Evolutionary conservation across 225 moss, liverwort and hornwort species (phyloP), one percentile per base, ranked within the genome.

Genomic region (Pleurozium schreberi): DNA sequence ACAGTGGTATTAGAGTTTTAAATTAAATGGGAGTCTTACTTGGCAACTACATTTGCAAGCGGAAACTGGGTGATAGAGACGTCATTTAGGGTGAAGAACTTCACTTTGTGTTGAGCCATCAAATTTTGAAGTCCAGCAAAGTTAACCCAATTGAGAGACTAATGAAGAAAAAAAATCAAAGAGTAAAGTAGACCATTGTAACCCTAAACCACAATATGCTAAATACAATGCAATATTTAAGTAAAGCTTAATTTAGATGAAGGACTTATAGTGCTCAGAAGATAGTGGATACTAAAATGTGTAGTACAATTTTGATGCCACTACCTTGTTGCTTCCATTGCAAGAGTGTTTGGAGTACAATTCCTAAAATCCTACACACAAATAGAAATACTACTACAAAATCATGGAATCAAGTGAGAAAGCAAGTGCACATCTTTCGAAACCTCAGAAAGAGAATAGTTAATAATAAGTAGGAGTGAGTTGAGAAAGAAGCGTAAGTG

Each of bases 261-360:
- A 38, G 12, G 30, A 47, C 6, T 45, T 45, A 45, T 1, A 1
- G 10, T 28, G 18, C 45, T 45, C 5, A 73, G 0, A 73, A 6
- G 45, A 45, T 11, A 2, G 6, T 43, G 10, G 28, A 73, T 4
- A 17, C 10, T 30, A 73, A 73, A 45, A 45, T 3, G 6, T 47
- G 11, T 11, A 45, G 17, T 45, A 18, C 30, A 47, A 18, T 74
- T 45, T 74, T 47, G 45, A 31, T 4, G 10, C 74, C 47, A 47
- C 4, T 4, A 2, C 17, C 2, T 2, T 18, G 2, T 74, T 18
- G 18, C 18, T 18, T 73, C 1, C 1, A 1, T 28, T 11, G 4
- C 10, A 73, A 8, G 45, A 28, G 28, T 5, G 1, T 42, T 1
- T 0, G 5, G 0, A 45, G 30, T 0, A 45, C 26, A 14, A 71